Evolutionary conservation across 441 rosid species (phyloP).

Genomic region (Aleurites moluccanus): DNA sequence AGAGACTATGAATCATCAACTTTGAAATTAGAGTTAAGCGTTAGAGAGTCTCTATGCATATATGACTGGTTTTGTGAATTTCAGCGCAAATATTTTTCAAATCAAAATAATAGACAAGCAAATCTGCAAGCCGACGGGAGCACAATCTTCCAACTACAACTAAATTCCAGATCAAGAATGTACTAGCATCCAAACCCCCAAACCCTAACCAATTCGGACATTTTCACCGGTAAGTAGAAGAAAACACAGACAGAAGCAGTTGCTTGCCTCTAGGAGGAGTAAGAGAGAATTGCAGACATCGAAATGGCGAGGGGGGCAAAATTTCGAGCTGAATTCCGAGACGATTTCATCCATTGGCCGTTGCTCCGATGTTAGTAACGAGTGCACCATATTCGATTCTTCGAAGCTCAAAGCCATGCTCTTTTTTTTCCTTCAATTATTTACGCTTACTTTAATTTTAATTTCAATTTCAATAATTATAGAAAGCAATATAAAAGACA

Average conservation of each 20-base stretch:
- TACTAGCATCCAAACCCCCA: neutral
- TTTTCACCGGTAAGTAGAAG: neutral
- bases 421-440: neutral
- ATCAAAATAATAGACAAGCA: neutral
- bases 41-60: neutral
- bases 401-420: constrained; percentile 42
- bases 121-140: neutral
- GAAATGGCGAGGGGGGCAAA: constrained; percentile 48
- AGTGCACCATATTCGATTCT: constrained; percentile 36
- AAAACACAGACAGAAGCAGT: neutral
- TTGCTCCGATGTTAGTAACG: constrained; percentile 58
- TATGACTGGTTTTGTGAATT: neutral
- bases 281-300: constrained; percentile 57
- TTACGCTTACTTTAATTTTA: neutral
- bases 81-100: no score
- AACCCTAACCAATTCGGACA: neutral
- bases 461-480: neutral
- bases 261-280: constrained; percentile 58
- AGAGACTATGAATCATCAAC: neutral
- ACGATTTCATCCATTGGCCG: constrained; percentile 55
- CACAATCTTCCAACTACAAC: neutral
- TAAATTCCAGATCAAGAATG: neutral
- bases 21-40: neutral
- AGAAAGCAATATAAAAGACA: neutral
- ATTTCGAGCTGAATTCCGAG: constrained; percentile 61